phyloP scores from a whole-genome alignment of 2,329 filamentous ascomycete species.

The Lithohypha guttulata region DNA sequence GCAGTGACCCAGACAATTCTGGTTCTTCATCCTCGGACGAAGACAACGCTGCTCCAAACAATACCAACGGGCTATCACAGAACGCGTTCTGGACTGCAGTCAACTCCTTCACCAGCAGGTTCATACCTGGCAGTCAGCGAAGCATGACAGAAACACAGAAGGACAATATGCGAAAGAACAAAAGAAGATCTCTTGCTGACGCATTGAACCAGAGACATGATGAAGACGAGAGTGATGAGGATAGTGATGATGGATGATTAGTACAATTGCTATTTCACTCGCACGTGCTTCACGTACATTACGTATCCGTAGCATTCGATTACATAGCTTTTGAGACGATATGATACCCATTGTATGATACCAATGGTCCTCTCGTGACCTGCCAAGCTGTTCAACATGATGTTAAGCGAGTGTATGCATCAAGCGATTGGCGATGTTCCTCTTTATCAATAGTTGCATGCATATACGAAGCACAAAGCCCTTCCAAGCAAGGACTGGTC shows the following conservation, averaged over 20 bases:
- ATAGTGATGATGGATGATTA: conserved; percentile 6
- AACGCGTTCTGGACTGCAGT: conserved; percentile 1
- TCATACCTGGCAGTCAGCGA: not conserved
- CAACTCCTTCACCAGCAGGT: not conserved
- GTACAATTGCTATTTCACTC: too few species aligned
- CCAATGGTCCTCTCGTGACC: too few species aligned
- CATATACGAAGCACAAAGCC: too few species aligned
- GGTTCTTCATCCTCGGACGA: not conserved
- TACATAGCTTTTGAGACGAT: too few species aligned
- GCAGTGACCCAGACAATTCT: not conserved
- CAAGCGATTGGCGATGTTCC: too few species aligned
- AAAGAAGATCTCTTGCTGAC: not conserved
- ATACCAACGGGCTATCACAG: not conserved
- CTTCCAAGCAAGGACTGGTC: too few species aligned
- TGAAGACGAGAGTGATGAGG: conserved; percentile 1
- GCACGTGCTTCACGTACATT: too few species aligned
- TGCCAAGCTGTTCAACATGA: too few species aligned
- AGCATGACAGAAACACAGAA: not conserved
- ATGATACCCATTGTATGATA: too few species aligned
- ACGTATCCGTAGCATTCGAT: too few species aligned
- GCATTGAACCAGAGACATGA: not conserved
- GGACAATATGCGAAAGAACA: not conserved
- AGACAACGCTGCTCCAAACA: not conserved
- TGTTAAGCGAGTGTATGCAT: too few species aligned
- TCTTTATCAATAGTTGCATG: too few species aligned